Base-by-base conservation (phyloP, 148 eudicot genomes). In the Rhododendron vialii region DNA sequence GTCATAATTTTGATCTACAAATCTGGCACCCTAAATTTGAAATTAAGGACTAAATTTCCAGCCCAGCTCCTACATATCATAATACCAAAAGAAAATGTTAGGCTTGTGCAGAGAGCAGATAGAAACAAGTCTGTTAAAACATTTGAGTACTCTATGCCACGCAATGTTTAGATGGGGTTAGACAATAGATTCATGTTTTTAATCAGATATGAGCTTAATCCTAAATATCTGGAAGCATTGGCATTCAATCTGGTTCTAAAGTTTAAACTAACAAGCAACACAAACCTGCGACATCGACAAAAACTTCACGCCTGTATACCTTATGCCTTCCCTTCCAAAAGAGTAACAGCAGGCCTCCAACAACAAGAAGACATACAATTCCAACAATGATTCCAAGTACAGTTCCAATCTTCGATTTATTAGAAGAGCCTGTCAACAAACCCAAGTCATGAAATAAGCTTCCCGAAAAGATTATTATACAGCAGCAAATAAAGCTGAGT, bases 251-350 rank as follows among this genome's bases (percentile, higher is more conserved):
- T 84, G 74, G 84, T 30, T 36, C 50, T 3, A 26, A 65, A n/a
- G 73, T 65, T 26, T 81, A 10, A 73, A 84, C 51, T 84, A 75
- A 22, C 81, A 75, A 74, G 88, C 20, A 87, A 82, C 55, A 69
- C 88, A 86, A 86, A 97, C 99, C 99, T 93, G 95, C 86, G 82
- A 97, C 99, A 90, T 97, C 99, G 20, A 95, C 98, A 86, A 88
- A 97, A 87, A 95, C 94, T 85, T 97, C 99, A 85, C 89, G 95
- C 86, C 82, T 92, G 89, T 90, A 89, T 84, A 92, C 91, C 87
- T 80, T 93, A 71, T 89, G 89, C 92, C 91, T 90, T 41, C 90
- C 88, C 92, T 91, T 95, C 90, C 91, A 93, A 33, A 92, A 14
- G 83, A 90, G 91, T 63, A 90, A 86, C 83, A 95, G 65, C 81